Percentiles rank a stretch among this genome's conserved stretches.
Evolutionary conservation across 148 eudicot species (phyloP).

Genomic region (Arctostaphylos glauca): DNA sequence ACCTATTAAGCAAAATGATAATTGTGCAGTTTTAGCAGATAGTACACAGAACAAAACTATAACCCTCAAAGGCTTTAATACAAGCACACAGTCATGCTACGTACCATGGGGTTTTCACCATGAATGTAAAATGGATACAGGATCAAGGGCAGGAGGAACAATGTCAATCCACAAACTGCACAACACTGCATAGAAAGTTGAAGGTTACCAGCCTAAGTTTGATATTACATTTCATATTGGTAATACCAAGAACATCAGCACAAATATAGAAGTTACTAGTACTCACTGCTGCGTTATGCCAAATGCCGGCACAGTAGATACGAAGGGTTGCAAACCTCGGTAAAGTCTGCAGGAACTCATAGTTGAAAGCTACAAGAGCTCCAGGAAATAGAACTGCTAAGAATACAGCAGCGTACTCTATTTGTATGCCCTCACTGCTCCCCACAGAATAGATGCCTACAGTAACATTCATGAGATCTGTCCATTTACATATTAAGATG

Average conservation of each 20-base stretch:
- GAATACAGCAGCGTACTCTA: conserved; percentile 83
- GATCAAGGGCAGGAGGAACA: conserved; percentile 69
- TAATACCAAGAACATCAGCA: neutral
- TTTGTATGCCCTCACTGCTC: conserved; percentile 87
- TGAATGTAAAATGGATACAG: conserved; percentile 69
- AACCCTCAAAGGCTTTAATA: neutral
- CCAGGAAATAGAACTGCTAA: conserved; percentile 88
- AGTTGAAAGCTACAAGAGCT: conserved; percentile 81
- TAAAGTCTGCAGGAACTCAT: conserved; percentile 55
- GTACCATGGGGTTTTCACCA: conserved; percentile 77
- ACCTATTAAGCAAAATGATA: conserved; percentile 44
- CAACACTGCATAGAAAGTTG: conserved; percentile 52
- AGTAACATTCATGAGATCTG: conserved; percentile 34
- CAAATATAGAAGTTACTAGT: neutral
- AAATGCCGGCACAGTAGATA: conserved; percentile 93
- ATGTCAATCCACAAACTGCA: conserved; percentile 67
- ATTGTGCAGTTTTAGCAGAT: neutral
- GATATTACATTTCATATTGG: neutral
- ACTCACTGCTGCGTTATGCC: conserved; percentile 96
- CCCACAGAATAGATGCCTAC: conserved; percentile 36
- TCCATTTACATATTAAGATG: conserved; percentile 10
- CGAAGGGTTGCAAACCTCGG: conserved; percentile 68
- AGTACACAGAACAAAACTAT: conserved; percentile 14
- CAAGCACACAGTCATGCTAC: neutral
- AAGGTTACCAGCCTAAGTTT: conserved; percentile 26